Evolutionary conservation across 2,329 filamentous ascomycete genomes (phyloP), one percentile per base, ranked within the genome.

Genomic region (Fusarium bactridioides): DNA sequence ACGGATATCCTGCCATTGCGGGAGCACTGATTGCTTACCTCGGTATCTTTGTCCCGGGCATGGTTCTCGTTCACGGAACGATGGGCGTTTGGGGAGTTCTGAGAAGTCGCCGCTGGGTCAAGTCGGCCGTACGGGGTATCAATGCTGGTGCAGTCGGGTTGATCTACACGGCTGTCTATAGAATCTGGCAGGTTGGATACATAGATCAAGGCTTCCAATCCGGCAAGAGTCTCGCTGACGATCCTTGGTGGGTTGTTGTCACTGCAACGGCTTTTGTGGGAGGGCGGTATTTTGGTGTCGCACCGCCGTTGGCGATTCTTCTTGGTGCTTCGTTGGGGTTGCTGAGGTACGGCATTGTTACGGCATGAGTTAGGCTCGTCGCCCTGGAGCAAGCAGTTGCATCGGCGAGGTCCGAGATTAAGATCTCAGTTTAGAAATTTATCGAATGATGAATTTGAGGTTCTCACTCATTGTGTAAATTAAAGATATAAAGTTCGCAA

Each of bases 241-340:
- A 91, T 67, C 88, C 89, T 2, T 91, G 89, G 88, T 91, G 89
- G 87, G 85, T 91, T 23, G 88, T 90, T 7, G 84, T 91, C 3
- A 85, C 89, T 4, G 86, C 87, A 8, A 79, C 80, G 2, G 67
- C 73, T 16, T 73, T 69, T 21, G 59, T 69, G 4, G 67, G 67
- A 18, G 53, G 60, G 0, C 27, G 66, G 0, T 69, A 41, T 10
- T 70, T 70, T 31, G 56, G 55, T 11, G 29, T 69, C 0, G 40
- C 66, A 7, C 19, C 67, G 0, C 51, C 66, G 4, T 31, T 69
- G 10, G 58, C 66, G 0, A 64, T 69, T 12, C 2, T 69, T 0
- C 31, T 69, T 21, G 66, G 66, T 21, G 66, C 66, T 10, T 69
- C 45, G 1, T 23, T 69, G 66, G 66, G 66, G 0, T 6, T 69